Evolutionary conservation across 768 basidiomycete species (phyloP), one percentile per base, ranked within the genome.

Genomic region (Solioccasus polychromus): DNA sequence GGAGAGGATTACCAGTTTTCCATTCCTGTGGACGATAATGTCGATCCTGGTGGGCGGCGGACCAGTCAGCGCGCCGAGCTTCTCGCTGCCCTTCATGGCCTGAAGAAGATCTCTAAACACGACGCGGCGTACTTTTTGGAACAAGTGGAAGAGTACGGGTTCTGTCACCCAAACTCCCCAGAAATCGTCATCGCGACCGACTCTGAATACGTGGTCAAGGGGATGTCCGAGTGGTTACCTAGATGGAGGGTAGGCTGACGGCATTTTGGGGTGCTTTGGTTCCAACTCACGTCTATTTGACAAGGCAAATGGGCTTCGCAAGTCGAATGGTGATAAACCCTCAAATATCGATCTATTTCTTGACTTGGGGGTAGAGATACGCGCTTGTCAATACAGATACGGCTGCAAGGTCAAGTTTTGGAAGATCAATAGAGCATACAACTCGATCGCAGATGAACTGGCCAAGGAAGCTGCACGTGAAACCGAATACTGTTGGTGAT

Each of bases 191-290:
- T 68, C 45, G 54, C 57, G 2, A 57, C 63, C 2, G 65, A 70
- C 47, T 67, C 68, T 6, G 60, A 66, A 42, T 70, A 70, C 26
- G 61, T 68, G 1, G 61, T 62, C 19, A 63, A 66, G 30, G 68
- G 64, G 10, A 61, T 68, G 26, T 62, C 62, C 1, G 60, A 68
- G 47, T 68, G 67, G 64, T 35, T 66, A 8, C 62, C 62, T 5
- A 23, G 10, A 12, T 70, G 67, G 67, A 61, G 59, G 58, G 66
- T 66, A 12, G 17, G 29, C 17, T n/a, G n/a, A n/a, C n/a, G n/a
- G n/a, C n/a, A n/a, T n/a, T n/a, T n/a, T n/a, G n/a, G n/a, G n/a
- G n/a, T n/a, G n/a, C n/a, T 25, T 20, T 19, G 14, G n/a, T 15
- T 44, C 28, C 22, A 20, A 35, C 20, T 35, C 24, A 5, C 26